Evolutionary conservation across 2,329 filamentous ascomycete genomes (phyloP), one percentile per base, ranked within the genome.

Genomic region (Fusarium siculi): DNA sequence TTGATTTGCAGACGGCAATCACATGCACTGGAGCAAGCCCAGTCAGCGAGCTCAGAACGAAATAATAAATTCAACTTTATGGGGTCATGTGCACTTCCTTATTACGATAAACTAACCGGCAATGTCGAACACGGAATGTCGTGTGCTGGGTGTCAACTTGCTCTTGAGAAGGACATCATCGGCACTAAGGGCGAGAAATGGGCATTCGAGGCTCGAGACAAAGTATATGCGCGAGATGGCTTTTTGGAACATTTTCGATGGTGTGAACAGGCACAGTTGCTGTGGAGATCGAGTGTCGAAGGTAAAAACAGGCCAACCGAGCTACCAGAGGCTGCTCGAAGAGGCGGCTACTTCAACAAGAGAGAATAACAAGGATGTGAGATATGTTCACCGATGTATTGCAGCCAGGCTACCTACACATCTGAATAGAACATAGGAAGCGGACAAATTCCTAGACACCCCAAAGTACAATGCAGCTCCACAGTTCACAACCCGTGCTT

Each of bases 131-230:
- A 44, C 2, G 23, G 62, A n/a, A 28, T 52, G 3, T 50, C 46
- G 1, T 64, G 30, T 25, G 37, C 55, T 15, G 46, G 46, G 15
- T 64, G 39, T 44, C 28, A 65, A 30, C 57, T 65, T 44, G 44
- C 61, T 37, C 44, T 59, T 4, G 44, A 50, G 37, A 59, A 59
- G n/a, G 30, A 21, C 19, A 63, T 63, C 30, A 59, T 50, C 30
- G 23, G 61, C 8, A 3, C 9, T 7, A 44, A 11, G 5, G 30
- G 25, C 28, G 30, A 50, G 15, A 42, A 5, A 49, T 63, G 23
- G 60, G 52, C 43, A 19, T 30, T 36, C 7, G n/a, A 63, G 9
- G 40, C 52, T 50, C 36, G 36, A 15, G 25, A 58, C 19, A 55
- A 37, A 9, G 11, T 47, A 18, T 57, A 50, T 1, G 28, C 28